Conservation (phyloP, 129 eudicot species). For the Chrysanthemum seticuspe region DNA sequence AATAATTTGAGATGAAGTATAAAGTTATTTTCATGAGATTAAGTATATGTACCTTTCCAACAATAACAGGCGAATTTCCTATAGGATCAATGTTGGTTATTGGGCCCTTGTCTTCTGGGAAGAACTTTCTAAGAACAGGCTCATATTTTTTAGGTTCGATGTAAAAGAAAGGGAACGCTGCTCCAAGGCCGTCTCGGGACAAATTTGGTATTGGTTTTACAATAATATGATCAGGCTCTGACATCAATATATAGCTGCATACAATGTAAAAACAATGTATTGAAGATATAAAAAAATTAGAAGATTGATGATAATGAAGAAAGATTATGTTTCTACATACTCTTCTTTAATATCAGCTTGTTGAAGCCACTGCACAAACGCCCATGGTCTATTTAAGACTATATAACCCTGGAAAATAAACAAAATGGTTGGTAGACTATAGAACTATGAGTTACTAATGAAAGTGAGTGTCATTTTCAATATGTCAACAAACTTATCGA, state of each 20-base stretch:
- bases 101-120: conserved; percentile 87
- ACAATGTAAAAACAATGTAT: conserved; percentile 4
- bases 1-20: not conserved
- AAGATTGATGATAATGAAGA: not conserved
- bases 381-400: conserved; percentile 99
- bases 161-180: conserved; percentile 96
- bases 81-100: conserved; percentile 93
- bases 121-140: conserved; percentile 66
- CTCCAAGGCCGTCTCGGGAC: conserved; percentile 81
- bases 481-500: not conserved
- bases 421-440: conserved; percentile 4
- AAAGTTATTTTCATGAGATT: not conserved
- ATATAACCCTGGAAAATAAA: conserved; percentile 78
- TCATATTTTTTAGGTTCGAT: conserved; percentile 94
- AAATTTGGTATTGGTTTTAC: conserved; percentile 98
- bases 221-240: conserved; percentile 96
- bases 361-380: conserved; percentile 98
- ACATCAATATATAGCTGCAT: conserved; percentile 93
- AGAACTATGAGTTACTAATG: not conserved
- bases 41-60: conserved; percentile 64
- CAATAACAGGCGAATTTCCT: conserved; percentile 97
- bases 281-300: conserved; percentile 1
- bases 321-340: conserved; percentile 47
- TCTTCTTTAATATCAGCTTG: conserved; percentile 93
- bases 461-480: not conserved